Conservation (phyloP, 2,329 filamentous ascomycete genomes). For the Fusarium dimerum region DNA sequence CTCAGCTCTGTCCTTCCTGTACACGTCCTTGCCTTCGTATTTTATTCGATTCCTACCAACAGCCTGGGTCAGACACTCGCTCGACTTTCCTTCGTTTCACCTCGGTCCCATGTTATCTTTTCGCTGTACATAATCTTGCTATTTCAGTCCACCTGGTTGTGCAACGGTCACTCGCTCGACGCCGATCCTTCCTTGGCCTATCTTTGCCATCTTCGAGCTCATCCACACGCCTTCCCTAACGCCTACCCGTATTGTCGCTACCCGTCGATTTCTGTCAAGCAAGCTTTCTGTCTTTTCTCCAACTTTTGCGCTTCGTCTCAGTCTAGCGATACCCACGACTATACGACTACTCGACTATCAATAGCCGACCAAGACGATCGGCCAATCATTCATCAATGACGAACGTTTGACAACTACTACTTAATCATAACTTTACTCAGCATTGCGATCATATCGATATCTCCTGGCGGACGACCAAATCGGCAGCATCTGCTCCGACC, state of each 20-base stretch:
- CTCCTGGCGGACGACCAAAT: background rate
- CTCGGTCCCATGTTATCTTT: conserved; percentile 18
- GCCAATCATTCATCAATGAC: background rate
- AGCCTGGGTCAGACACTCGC: conserved; percentile 7
- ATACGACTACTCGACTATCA: background rate
- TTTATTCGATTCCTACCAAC: conserved; percentile 1
- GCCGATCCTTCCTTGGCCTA: conserved; percentile 23
- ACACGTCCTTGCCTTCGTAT: conserved; percentile 1
- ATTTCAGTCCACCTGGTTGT: conserved; percentile 11
- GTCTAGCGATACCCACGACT: background rate
- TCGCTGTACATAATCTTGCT: conserved; percentile 20
- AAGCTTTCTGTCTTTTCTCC: background rate
- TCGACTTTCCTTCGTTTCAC: conserved; percentile 20
- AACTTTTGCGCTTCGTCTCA: background rate
- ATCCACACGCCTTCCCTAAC: conserved; percentile 14
- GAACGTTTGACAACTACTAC: background rate
- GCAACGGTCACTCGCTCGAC: conserved; percentile 18
- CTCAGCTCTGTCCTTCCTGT: conserved; percentile 6
- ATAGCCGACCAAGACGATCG: background rate
- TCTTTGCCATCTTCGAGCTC: conserved; percentile 12
- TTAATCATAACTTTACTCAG: background rate
- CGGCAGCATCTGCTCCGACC: background rate
- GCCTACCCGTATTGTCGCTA: conserved; percentile 11
- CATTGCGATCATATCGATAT: background rate
- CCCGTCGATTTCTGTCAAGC: conserved; percentile 3